Percentiles rank a stretch among this genome's conserved stretches.
Conservation (phyloP, 73 alveolate species). For the Durusdinium trenchii region DNA sequence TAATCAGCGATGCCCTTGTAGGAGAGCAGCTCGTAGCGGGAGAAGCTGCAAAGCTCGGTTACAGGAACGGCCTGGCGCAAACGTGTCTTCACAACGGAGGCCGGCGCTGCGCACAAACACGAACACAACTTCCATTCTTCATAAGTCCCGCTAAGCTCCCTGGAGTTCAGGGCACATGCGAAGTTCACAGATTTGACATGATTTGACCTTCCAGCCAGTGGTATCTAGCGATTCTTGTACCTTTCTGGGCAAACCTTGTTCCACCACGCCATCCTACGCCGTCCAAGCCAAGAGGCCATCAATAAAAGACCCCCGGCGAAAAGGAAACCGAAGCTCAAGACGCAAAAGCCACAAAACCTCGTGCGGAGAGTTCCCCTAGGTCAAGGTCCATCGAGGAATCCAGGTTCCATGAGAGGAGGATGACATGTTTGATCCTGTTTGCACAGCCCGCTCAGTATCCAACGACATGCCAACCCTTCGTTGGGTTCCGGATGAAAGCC, state of each 20-base stretch:
- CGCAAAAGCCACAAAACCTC: slow-evolving; percentile 74
- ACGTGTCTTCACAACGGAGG: background rate
- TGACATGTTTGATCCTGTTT: too few species aligned
- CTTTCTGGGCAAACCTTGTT: background rate
- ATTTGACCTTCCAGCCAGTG: background rate
- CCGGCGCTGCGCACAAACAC: background rate
- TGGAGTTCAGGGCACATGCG: background rate
- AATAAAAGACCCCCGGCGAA: slow-evolving; percentile 21
- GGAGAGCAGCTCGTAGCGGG: slow-evolving; percentile 57
- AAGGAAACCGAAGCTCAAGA: slow-evolving; percentile 16
- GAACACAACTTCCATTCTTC: background rate
- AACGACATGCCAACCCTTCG: too few species aligned
- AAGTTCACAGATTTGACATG: background rate
- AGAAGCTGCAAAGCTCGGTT: slow-evolving; percentile 54
- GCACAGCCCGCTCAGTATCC: too few species aligned
- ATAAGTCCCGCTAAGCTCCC: background rate
- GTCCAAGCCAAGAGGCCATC: background rate
- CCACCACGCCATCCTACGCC: background rate
- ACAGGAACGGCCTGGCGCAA: slow-evolving; percentile 30
- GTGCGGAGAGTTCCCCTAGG: too few species aligned
- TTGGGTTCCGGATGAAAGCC: too few species aligned
- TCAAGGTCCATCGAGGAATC: too few species aligned
- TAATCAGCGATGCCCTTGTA: slow-evolving; percentile 46
- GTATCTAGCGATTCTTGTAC: background rate
- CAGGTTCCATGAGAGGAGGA: too few species aligned